Base-by-base conservation (phyloP, 257 asterid genomes). In the Phtheirospermum japonicum region DNA sequence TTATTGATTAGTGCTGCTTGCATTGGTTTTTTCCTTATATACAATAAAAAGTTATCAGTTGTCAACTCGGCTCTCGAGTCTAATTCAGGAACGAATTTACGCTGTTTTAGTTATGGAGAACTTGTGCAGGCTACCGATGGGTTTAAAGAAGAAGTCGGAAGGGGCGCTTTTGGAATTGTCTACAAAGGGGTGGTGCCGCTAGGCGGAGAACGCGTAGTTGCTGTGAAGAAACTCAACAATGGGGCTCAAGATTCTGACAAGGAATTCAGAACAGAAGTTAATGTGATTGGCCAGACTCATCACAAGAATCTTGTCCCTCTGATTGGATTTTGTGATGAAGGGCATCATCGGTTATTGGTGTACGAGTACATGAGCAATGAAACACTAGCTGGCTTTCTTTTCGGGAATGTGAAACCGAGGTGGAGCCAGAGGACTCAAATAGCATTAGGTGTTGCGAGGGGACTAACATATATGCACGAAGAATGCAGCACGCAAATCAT, bases 121-220 rank as follows among this genome's bases (percentile, higher is more conserved):
- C 79, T 82, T 1, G 69, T 45, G 32, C 66, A 72, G n/a, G 85
- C 83, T 7, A 79, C 83, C 0, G 50, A 68, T 16, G 80, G 73
- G 4, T 82, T 82, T 50, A 65, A 70, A 16, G 77, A 82, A 61
- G 83, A 79, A 51, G 26, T 75, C 14, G 95, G 91, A 6, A 69
- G 84, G 51, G 92, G 92, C 0, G 83, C 95, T 0, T 86, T 82
- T 52, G 87, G 86, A 6, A 66, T 76, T 4, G 95, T 87, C 0
- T 87, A 78, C 57, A 84, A 75, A 75, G 95, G 95, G 3, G 61
- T 26, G 4, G 18, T 73, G 7, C 66, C 36, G 0, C 43, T 13
- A 5, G 67, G 70, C 4, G 65, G 68, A 0, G 45, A 32, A 16
- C 59, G 8, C 16, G 2, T 37, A 4, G 32, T 84, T 4, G 90